Percentiles rank a stretch among this genome's conserved stretches.
These are phyloP conservation scores for Pichia sp. DNA, from an alignment of 1,139 yeast genomes.

Conservation along the genomic window DNA sequence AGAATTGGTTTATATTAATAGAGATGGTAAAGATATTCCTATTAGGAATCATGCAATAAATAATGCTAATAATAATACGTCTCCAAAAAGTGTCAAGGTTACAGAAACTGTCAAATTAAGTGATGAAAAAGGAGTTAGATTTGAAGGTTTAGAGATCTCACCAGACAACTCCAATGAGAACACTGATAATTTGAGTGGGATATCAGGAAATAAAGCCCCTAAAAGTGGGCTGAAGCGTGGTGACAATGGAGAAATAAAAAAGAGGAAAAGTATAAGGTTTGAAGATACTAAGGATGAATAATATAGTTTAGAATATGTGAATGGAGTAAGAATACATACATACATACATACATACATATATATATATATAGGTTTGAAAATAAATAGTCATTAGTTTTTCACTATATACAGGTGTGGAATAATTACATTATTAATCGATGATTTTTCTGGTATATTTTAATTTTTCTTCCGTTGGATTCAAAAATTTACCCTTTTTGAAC, in stretches of 20 bases:
- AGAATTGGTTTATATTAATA: slow-evolving; percentile 47
- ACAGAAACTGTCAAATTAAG: neutral
- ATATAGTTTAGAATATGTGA: too few relatives aligned
- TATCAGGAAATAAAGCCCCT: neutral
- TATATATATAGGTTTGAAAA: neutral
- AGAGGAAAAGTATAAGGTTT: slow-evolving; percentile 11
- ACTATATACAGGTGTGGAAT: slow-evolving; percentile 1
- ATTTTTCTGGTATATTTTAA: slow-evolving; percentile 39
- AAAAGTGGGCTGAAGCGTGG: slow-evolving; percentile 7
- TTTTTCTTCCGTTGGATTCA: slow-evolving; percentile 38
- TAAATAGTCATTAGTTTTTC: too few relatives aligned
- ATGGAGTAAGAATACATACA: too few relatives aligned
- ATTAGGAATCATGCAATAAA: neutral
- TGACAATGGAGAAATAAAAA: slow-evolving; percentile 6
- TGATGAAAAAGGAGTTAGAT: slow-evolving; percentile 3
- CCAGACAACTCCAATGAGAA: neutral
- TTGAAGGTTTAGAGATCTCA: neutral
- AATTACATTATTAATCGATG: slow-evolving; percentile 11
- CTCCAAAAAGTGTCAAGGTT: neutral
- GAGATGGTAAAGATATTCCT: neutral
- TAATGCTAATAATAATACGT: neutral
- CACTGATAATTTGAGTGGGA: too few relatives aligned
- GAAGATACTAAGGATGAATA: too few relatives aligned
- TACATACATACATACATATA: too few relatives aligned
- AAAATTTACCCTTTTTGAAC: slow-evolving; percentile 42